Conservation (phyloP, 352 stramenopile genomes). For the Blastocystis sp. region DNA sequence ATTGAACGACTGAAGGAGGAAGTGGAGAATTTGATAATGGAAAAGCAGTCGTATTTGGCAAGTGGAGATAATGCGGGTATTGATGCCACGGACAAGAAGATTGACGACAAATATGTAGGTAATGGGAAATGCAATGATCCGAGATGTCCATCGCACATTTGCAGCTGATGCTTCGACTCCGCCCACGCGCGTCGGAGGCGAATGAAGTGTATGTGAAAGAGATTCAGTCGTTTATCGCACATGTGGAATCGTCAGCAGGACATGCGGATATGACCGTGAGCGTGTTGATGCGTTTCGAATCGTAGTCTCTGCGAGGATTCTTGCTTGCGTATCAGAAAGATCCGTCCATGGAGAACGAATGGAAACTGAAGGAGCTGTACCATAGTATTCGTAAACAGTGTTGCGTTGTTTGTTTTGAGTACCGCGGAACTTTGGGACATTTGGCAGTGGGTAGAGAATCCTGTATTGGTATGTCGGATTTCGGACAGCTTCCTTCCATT, state of each 20-base stretch:
- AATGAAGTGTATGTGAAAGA: neutral
- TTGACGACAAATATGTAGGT: neutral
- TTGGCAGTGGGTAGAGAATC: too few relatives aligned
- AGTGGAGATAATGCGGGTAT: neutral
- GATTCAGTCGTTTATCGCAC: neutral
- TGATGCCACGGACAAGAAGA: neutral
- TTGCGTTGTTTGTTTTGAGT: neutral
- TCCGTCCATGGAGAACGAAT: neutral
- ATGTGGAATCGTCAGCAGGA: too few relatives aligned
- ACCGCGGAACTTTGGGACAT: too few relatives aligned
- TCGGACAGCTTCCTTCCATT: slow-evolving; percentile 31
- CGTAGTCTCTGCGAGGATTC: neutral
- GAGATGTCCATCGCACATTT: neutral
- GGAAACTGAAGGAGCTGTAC: neutral
- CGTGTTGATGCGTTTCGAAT: neutral
- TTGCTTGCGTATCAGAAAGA: neutral
- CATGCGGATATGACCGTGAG: slow-evolving; percentile 16
- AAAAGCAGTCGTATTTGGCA: neutral
- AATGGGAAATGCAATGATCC: neutral
- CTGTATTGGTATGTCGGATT: slow-evolving; percentile 35
- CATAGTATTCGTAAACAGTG: neutral
- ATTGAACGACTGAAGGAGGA: neutral
- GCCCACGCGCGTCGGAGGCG: too few relatives aligned
- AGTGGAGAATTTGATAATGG: neutral
- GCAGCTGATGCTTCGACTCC: neutral